Conservation (phyloP, 1,284 basidiomycete genomes). For the Microbotryum silenes-acaulis region DNA sequence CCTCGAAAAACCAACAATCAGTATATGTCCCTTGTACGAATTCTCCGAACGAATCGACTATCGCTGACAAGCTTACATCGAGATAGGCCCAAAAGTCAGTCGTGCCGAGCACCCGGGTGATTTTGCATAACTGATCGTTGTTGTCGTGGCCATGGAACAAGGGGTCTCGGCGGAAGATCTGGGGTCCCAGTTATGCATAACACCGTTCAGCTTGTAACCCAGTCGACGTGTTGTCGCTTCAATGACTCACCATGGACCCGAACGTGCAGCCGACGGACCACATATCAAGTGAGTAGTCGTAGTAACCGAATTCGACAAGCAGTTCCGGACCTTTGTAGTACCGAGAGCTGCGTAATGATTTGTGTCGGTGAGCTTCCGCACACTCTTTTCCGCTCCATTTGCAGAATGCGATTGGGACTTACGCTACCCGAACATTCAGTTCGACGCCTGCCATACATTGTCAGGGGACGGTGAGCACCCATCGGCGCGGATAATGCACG, state of each 20-base stretch:
- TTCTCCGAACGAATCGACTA: neutral
- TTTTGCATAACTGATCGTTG: slow-evolving; percentile 97
- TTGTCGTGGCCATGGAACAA: slow-evolving; percentile 99
- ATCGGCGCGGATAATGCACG: neutral
- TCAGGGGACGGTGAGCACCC: neutral
- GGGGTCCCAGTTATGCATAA: neutral
- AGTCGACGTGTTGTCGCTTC: neutral
- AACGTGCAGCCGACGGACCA: slow-evolving; percentile 99
- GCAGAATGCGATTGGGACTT: slow-evolving; percentile 16
- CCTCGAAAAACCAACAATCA: neutral
- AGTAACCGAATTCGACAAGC: slow-evolving; percentile 89
- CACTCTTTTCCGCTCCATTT: no score
- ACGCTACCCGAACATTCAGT: slow-evolving; percentile 93
- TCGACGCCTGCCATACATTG: slow-evolving; percentile 43
- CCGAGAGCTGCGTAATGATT: slow-evolving; percentile 49
- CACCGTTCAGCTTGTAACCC: slow-evolving; percentile 1
- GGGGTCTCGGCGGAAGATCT: slow-evolving; percentile 99
- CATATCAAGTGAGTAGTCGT: slow-evolving; percentile 60
- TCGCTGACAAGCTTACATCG: slow-evolving; percentile 37
- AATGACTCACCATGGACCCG: slow-evolving; percentile 77
- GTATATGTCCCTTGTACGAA: neutral
- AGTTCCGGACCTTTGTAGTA: slow-evolving; percentile 99
- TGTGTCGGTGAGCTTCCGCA: no score
- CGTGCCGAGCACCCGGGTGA: slow-evolving; percentile 93
- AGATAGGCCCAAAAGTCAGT: slow-evolving; percentile 75